Percentiles rank a stretch among this genome's conserved stretches.
phyloP scores from a whole-genome alignment of 306 rosid genomes.

The Argentina anserina region DNA sequence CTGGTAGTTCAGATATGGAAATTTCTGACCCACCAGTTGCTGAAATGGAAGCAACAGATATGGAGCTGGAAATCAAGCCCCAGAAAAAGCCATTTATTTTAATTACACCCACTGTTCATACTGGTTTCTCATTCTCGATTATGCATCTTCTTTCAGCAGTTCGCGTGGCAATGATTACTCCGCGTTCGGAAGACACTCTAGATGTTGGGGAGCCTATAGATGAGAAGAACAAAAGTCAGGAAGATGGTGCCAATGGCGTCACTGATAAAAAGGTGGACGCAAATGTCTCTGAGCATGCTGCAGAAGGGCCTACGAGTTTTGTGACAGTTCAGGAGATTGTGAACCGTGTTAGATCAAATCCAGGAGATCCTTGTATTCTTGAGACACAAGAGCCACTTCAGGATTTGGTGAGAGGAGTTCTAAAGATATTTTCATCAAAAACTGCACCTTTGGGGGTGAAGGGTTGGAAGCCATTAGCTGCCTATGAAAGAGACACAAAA shows the following conservation, averaged over 20 bases:
- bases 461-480: slow-evolving; percentile 87
- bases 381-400: slow-evolving; percentile 98
- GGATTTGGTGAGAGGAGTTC: slow-evolving; percentile 96
- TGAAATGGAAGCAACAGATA: slow-evolving; percentile 50
- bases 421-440: slow-evolving; percentile 90
- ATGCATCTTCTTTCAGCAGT: slow-evolving; percentile 95
- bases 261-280: slow-evolving; percentile 39
- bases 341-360: slow-evolving; percentile 78
- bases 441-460: slow-evolving; percentile 96
- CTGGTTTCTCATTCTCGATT: slow-evolving; percentile 91
- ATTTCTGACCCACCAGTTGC: slow-evolving; percentile 46
- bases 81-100: slow-evolving; percentile 73
- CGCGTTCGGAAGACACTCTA: slow-evolving; percentile 57
- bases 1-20: slow-evolving; percentile 56
- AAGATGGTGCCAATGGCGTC: slow-evolving; percentile 37
- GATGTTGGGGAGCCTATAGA: slow-evolving; percentile 46
- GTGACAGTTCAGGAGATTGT: slow-evolving; percentile 84
- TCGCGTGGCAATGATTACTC: slow-evolving; percentile 81
- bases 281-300: slow-evolving; percentile 41
- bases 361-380: slow-evolving; percentile 91
- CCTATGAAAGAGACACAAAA: slow-evolving; percentile 67
- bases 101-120: slow-evolving; percentile 89
- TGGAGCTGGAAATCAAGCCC: slow-evolving; percentile 76
- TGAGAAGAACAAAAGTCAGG: slow-evolving; percentile 45
- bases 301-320: slow-evolving; percentile 46